Evolutionary conservation across 345 rosid genomes (phyloP), one percentile per base, ranked within the genome.

Genomic region (Gossypium rotundifolium): DNA sequence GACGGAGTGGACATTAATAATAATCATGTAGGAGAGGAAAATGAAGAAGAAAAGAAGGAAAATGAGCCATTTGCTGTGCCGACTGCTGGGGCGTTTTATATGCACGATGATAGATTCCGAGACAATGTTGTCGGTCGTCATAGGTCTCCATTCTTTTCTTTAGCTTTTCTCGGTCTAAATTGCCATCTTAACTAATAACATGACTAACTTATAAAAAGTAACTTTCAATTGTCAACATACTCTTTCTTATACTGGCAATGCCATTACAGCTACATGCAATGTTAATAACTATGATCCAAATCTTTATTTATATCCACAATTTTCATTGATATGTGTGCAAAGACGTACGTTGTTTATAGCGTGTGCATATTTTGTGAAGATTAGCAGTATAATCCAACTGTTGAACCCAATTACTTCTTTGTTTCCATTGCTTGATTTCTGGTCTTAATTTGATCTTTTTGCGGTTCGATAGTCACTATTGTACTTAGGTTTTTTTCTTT

Each of bases 61-160:
- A 92, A 84, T 65, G 94, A 94, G 71, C 98, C 97, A 2, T 94
- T 82, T 76, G 93, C 97, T 0, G 98, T 94, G 68, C 98, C 98
- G 13, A 92, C 98, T 76, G 96, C 95, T 69, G 98, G 98, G 48
- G 97, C 98, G 0, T 94, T 94, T 79, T 94, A 94, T 77, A 94
- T 94, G 98, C 98, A 94, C 46, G 98, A 94, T 81, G 97, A 94
- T 82, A 86, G 98, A 48, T 94, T 91, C 63, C 87, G 89, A 80
- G 97, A 86, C 72, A 78, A 82, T 79, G 83, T 81, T 65, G 84
- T 75, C 78, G 96, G 83, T 70, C 80, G 93, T 9, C 81, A 88
- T 79, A 89, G 96, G 97, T 91, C 79, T 54, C 12, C 53, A 44
- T 12, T 14, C 9, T 62, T 11, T 18, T 5, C 70, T 65, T 20